Conservation (phyloP, 2,329 filamentous ascomycete genomes). For the Nothophoma quercina region DNA sequence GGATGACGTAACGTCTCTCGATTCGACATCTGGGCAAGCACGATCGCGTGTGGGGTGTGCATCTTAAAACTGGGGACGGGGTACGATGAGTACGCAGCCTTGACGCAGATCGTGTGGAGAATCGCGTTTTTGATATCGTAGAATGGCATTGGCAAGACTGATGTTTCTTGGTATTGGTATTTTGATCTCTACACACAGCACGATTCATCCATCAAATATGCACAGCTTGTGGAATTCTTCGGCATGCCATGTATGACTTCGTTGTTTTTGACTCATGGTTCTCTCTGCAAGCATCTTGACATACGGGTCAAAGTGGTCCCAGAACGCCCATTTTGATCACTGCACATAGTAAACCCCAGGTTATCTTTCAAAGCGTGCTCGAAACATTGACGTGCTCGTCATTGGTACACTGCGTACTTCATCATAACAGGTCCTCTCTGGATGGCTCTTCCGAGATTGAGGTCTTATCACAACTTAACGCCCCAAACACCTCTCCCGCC, state of each 20-base stretch:
- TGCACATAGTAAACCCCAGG: background rate
- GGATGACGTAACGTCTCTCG: conserved; percentile 8
- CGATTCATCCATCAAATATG: too few relatives aligned
- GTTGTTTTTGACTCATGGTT: too few relatives aligned
- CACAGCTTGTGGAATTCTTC: too few relatives aligned
- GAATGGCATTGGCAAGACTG: background rate
- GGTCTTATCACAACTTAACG: conserved; percentile 60
- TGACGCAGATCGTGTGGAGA: conserved; percentile 8
- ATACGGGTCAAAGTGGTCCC: background rate
- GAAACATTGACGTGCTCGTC: conserved; percentile 1
- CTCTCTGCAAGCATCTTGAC: conserved; percentile 4
- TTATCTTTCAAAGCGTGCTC: background rate
- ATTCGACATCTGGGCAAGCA: background rate
- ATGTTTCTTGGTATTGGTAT: too few relatives aligned
- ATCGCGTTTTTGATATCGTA: background rate
- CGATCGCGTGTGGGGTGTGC: conserved; percentile 4
- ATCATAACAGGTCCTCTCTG: background rate
- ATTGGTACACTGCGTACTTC: conserved; percentile 9
- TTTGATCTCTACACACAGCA: too few relatives aligned
- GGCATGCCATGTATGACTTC: too few relatives aligned
- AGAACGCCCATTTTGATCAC: conserved; percentile 7
- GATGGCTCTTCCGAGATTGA: background rate
- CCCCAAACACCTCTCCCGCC: conserved; percentile 85
- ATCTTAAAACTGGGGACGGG: background rate
- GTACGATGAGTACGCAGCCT: background rate